These are phyloP conservation scores for Carex scoparia DNA, from an alignment of 176 grass and related monocot species.

Conservation along the genomic window DNA sequence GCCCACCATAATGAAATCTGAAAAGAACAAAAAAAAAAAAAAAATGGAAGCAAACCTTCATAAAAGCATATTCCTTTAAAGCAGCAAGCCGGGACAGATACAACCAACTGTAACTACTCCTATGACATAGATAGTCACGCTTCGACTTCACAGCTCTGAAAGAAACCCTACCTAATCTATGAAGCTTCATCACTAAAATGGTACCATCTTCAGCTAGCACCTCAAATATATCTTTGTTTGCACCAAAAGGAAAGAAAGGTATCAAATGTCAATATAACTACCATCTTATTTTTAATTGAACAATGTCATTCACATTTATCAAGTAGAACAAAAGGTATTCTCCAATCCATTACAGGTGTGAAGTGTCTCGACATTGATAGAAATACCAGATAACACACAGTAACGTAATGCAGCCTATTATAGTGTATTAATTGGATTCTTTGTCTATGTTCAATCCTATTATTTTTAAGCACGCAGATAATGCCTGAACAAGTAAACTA, in stretches of 20 bases:
- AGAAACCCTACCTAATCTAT: constrained; percentile 90
- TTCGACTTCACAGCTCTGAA: constrained; percentile 97
- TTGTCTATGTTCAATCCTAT: not conserved
- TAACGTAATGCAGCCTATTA: not conserved
- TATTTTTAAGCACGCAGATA: not conserved
- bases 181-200: constrained; percentile 82
- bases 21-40: not conserved
- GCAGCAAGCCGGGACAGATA: constrained; percentile 81
- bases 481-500: not conserved
- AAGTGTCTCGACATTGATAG: not conserved
- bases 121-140: constrained; percentile 76
- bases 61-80: constrained; percentile 89
- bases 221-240: constrained; percentile 71
- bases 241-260: not conserved
- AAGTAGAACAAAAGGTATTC: not conserved
- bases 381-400: not conserved
- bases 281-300: not conserved
- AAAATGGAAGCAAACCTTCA: constrained; percentile 48
- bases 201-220: constrained; percentile 81
- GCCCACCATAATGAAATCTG: not conserved
- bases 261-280: not conserved
- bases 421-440: not conserved
- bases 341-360: not conserved
- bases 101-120: constrained; percentile 82
- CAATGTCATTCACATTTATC: not conserved